phyloP scores from a whole-genome alignment of 192 early-diverging fungal genomes.

The Umbelopsis sp. region DNA sequence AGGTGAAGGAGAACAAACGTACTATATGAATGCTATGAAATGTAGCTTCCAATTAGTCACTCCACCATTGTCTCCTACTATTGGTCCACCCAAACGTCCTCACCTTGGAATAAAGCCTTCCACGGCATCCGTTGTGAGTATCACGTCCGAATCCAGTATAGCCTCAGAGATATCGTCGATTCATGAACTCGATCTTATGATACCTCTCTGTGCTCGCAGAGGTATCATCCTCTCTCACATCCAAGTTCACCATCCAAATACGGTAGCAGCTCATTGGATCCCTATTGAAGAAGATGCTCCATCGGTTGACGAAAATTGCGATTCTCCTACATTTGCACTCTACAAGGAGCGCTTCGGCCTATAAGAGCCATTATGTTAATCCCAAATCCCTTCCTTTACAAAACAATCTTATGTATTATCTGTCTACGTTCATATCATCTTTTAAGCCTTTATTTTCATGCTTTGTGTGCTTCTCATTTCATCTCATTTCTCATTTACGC shows the following conservation, averaged over 20 bases:
- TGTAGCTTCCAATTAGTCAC: slow-evolving; percentile 4
- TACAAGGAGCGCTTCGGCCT: slow-evolving; percentile 13
- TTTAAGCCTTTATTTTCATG: not conserved
- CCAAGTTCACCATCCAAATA: not conserved
- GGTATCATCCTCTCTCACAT: not conserved
- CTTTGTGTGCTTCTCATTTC: not conserved
- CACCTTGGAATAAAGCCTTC: not conserved
- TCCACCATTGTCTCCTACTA: slow-evolving; percentile 7
- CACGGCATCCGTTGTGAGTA: not conserved
- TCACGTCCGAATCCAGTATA: slow-evolving; percentile 2
- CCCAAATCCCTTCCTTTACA: not conserved
- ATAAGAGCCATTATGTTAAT: not conserved
- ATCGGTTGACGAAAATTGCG: slow-evolving; percentile 1
- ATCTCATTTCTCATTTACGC: not conserved
- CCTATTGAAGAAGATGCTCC: slow-evolving; percentile 8
- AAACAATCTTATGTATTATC: not conserved
- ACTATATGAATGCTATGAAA: not conserved
- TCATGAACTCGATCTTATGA: not conserved
- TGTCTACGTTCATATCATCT: not conserved
- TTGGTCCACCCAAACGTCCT: not conserved
- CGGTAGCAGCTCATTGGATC: not conserved
- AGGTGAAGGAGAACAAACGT: not conserved
- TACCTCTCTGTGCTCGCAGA: not conserved
- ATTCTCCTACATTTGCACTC: slow-evolving; percentile 12
- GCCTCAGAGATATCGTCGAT: slow-evolving; percentile 2